A percentile compares a stretch with the other conserved stretches of the same genome.
phyloP scores from a whole-genome alignment of 768 basidiomycete genomes.

The Pisolithus marmoratus region DNA sequence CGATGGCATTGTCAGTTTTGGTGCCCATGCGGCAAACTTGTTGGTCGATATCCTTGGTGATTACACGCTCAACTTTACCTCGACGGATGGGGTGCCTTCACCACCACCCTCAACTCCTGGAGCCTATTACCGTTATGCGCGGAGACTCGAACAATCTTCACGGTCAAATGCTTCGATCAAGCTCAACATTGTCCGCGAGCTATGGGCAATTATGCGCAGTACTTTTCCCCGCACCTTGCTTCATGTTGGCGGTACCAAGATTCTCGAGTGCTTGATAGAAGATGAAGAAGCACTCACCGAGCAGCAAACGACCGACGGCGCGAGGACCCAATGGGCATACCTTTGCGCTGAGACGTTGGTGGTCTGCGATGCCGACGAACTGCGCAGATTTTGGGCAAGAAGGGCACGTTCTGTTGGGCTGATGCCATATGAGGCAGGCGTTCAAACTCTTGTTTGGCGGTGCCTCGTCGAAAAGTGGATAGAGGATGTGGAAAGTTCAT shows the following conservation, averaged over 20 bases:
- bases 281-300: slow-evolving; percentile 38
- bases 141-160: background rate
- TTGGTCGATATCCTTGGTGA: slow-evolving; percentile 48
- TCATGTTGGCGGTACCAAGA: slow-evolving; percentile 35
- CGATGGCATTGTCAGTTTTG: slow-evolving; percentile 34
- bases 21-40: slow-evolving; percentile 34
- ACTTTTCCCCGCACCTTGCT: slow-evolving; percentile 40
- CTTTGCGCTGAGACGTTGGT: slow-evolving; percentile 52
- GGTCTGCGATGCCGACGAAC: slow-evolving; percentile 40
- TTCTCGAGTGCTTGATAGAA: slow-evolving; percentile 46
- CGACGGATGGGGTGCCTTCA: slow-evolving; percentile 18
- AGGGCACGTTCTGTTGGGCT: slow-evolving; percentile 15
- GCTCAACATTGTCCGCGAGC: slow-evolving; percentile 48
- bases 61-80: slow-evolving; percentile 36
- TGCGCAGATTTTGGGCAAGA: slow-evolving; percentile 49
- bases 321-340: slow-evolving; percentile 52
- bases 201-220: slow-evolving; percentile 47
- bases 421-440: slow-evolving; percentile 33
- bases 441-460: slow-evolving; percentile 52
- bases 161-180: slow-evolving; percentile 46
- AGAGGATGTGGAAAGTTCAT: slow-evolving; percentile 37
- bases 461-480: slow-evolving; percentile 53
- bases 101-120: slow-evolving; percentile 6
- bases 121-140: background rate
- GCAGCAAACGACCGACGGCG: slow-evolving; percentile 37